Conservation (phyloP, 2,329 filamentous ascomycete genomes). For the Fusarium xylarioides region DNA sequence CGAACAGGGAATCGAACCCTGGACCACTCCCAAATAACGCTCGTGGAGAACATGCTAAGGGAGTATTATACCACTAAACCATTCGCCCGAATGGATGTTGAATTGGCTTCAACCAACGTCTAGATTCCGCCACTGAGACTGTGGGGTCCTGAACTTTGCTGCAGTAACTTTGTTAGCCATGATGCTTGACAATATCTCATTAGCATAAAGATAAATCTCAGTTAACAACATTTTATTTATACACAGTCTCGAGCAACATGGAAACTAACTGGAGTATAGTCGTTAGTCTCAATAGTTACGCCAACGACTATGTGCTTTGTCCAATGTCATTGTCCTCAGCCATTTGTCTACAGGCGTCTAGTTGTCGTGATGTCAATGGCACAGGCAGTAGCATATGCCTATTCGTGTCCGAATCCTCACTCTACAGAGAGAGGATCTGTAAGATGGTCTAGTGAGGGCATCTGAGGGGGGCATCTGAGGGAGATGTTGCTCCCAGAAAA, state of each 20-base stretch:
- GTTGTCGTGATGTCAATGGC: not conserved
- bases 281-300: accelerated
- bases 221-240: not conserved
- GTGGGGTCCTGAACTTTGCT: accelerated
- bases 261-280: accelerated
- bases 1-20: constrained; percentile 38
- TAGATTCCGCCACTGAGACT: accelerated
- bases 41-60: constrained; percentile 18
- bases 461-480: not conserved
- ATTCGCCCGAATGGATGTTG: constrained; percentile 21
- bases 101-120: accelerated
- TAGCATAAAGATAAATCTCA: too few species aligned
- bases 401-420: accelerated
- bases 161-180: too few species aligned
- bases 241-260: accelerated
- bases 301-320: not conserved
- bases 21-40: constrained; percentile 27
- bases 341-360: not conserved
- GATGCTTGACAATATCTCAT: not conserved
- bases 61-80: constrained; percentile 39
- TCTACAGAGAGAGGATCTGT: accelerated
- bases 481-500: not conserved
- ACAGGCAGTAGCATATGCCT: not conserved
- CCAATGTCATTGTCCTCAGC: not conserved
- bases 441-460: not conserved